phyloP scores from a whole-genome alignment of 2,329 filamentous ascomycete species.

The Herpotrichia juniperi region DNA sequence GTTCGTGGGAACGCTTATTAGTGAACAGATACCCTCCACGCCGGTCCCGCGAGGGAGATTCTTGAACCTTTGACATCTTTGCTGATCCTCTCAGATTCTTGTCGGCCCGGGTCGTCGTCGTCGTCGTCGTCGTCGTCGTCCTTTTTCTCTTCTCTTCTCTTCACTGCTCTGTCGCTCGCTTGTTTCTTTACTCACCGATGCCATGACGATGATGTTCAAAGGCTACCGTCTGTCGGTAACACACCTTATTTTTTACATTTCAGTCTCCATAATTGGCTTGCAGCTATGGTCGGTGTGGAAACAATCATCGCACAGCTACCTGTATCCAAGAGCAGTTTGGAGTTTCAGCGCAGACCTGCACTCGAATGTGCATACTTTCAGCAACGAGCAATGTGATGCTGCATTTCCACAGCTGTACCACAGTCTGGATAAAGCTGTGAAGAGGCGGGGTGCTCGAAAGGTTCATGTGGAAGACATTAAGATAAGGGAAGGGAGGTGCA shows the following conservation, averaged over 20 bases:
- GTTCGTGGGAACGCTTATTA: not conserved
- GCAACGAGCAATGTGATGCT: slow-evolving; percentile 37
- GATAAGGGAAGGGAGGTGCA: slow-evolving; percentile 36
- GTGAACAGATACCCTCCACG: not conserved
- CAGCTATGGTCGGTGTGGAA: slow-evolving; percentile 37
- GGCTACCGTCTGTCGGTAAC: slow-evolving; percentile 32
- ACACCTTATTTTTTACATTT: slow-evolving; percentile 36
- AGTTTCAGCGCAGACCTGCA: slow-evolving; percentile 36
- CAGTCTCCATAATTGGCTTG: slow-evolving; percentile 33
- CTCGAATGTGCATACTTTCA: slow-evolving; percentile 40
- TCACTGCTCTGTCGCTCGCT: not conserved
- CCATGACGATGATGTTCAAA: slow-evolving; percentile 39
- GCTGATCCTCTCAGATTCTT: not conserved
- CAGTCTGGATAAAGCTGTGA: slow-evolving; percentile 32
- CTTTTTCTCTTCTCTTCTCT: not conserved
- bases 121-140: not conserved
- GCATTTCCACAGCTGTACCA: slow-evolving; percentile 41
- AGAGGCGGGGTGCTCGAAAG: slow-evolving; percentile 30
- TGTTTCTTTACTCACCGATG: slow-evolving; percentile 20
- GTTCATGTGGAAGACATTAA: slow-evolving; percentile 35
- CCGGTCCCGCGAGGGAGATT: not conserved
- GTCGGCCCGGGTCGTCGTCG: not conserved
- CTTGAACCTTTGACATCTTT: not conserved
- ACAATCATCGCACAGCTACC: slow-evolving; percentile 25
- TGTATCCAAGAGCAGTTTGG: slow-evolving; percentile 19